phyloP scores from a whole-genome alignment of 352 stramenopile species.

The Pelagophyceae sp. region DNA sequence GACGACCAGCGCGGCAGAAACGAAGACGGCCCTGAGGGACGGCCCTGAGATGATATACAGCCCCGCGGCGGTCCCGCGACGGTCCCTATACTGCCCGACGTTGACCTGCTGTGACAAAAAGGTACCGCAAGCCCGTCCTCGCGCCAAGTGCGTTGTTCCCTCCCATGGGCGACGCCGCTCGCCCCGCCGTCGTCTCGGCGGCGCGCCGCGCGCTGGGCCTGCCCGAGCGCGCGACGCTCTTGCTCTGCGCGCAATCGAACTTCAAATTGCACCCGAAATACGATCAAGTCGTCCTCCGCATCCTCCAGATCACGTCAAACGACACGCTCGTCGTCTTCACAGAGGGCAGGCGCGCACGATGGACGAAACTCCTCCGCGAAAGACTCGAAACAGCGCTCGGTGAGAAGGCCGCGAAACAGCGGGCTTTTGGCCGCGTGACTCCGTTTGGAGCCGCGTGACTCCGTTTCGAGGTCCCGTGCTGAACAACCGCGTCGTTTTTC shows the following conservation, averaged over 20 bases:
- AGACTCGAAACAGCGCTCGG: slow-evolving; percentile 15
- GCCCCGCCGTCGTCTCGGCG: background rate
- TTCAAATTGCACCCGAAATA: slow-evolving; percentile 53
- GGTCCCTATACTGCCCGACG: no score
- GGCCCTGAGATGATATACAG: no score
- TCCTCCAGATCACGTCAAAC: slow-evolving; percentile 33
- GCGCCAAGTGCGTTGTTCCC: no score
- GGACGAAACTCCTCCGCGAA: slow-evolving; percentile 26
- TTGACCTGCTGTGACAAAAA: no score
- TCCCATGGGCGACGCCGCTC: background rate
- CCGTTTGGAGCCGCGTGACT: background rate
- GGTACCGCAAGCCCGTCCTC: no score
- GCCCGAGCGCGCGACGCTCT: slow-evolving; percentile 23
- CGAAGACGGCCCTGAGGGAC: no score
- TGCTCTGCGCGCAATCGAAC: slow-evolving; percentile 46
- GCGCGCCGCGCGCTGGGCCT: background rate
- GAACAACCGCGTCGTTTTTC: slow-evolving; percentile 28
- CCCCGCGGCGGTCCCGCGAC: no score
- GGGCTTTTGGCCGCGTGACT: no score
- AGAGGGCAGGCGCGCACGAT: slow-evolving; percentile 26
- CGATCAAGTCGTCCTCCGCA: slow-evolving; percentile 38
- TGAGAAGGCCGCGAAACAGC: no score
- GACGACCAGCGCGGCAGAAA: no score
- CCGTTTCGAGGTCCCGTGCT: background rate
- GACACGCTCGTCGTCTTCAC: slow-evolving; percentile 32